These are phyloP conservation scores for Jaapia argillacea DNA, from an alignment of 768 basidiomycete genomes.

Conservation along the genomic window DNA sequence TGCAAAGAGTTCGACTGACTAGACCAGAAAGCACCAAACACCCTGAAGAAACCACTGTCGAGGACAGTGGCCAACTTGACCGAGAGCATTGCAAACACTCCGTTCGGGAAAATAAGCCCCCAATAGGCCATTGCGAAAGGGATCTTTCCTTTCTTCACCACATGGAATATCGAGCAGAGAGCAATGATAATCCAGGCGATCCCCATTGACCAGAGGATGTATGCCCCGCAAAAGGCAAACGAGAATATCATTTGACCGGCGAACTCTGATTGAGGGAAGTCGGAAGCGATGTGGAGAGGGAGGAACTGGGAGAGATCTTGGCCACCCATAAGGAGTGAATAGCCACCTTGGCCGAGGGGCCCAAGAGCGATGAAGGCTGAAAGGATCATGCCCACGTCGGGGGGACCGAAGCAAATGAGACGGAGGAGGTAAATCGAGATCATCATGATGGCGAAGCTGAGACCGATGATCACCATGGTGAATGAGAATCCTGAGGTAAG, in stretches of 20 bases:
- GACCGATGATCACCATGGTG: slow-evolving; percentile 33
- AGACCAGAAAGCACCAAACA: slow-evolving; percentile 43
- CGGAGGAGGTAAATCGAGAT: slow-evolving; percentile 37
- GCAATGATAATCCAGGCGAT: slow-evolving; percentile 40
- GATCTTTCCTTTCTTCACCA: slow-evolving; percentile 21
- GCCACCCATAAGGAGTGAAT: slow-evolving; percentile 31
- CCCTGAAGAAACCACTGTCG: slow-evolving; percentile 39
- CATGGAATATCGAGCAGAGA: slow-evolving; percentile 26
- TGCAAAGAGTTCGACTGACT: slow-evolving; percentile 22
- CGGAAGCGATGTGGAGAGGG: slow-evolving; percentile 18
- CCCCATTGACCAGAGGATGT: slow-evolving; percentile 44
- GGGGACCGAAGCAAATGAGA: slow-evolving; percentile 29
- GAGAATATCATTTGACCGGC: slow-evolving; percentile 33
- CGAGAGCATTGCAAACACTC: slow-evolving; percentile 37
- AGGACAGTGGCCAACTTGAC: slow-evolving; percentile 39
- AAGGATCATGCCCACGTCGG: slow-evolving; percentile 27
- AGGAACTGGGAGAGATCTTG: slow-evolving; percentile 24
- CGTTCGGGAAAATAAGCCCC: slow-evolving; percentile 49
- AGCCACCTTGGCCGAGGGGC: slow-evolving; percentile 44
- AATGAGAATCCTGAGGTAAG: slow-evolving; percentile 34
- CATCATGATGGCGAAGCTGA: slow-evolving; percentile 38
- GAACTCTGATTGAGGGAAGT: slow-evolving; percentile 21
- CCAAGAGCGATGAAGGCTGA: slow-evolving; percentile 41
- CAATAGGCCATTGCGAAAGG: slow-evolving; percentile 40
- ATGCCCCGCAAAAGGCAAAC: slow-evolving; percentile 35